phyloP scores from a whole-genome alignment of 495 filamentous ascomycete genomes.

The Hypoxylon fragiforme region DNA sequence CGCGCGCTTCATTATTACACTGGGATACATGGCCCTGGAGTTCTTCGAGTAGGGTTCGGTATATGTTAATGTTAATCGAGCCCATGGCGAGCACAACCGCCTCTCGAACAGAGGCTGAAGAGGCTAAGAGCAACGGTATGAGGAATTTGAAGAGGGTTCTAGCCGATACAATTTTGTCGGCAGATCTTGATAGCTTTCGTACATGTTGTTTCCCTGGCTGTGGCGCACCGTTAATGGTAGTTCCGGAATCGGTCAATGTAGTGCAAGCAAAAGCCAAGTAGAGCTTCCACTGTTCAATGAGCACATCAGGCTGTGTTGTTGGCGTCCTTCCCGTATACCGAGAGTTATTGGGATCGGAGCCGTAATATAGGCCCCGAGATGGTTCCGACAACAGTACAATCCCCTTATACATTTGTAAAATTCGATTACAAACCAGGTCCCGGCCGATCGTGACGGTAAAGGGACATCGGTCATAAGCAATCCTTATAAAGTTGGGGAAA shows the following conservation, averaged over 20 bases:
- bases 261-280: conserved; percentile 97
- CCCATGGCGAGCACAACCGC: conserved; percentile 92
- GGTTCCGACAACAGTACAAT: conserved; percentile 79
- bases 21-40: conserved; percentile 77
- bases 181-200: conserved; percentile 79
- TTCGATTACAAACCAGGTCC: conserved; percentile 87
- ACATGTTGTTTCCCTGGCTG: conserved; percentile 77
- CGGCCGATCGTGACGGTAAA: conserved; percentile 86
- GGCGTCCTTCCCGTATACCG: conserved; percentile 58
- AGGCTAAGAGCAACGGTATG: conserved; percentile 80
- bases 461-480: conserved; percentile 87
- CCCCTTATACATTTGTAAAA: conserved; percentile 87
- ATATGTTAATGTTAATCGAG: conserved; percentile 94
- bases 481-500: conserved; percentile 91
- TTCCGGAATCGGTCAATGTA: conserved; percentile 84
- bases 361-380: conserved; percentile 61
- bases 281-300: conserved; percentile 98
- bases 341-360: conserved; percentile 47
- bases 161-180: conserved; percentile 86
- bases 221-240: conserved; percentile 58
- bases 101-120: conserved; percentile 75
- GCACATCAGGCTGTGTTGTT: conserved; percentile 78
- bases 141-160: conserved; percentile 85
- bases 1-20: conserved; percentile 86
- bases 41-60: conserved; percentile 87